phyloP scores from a whole-genome alignment of 139 green algal genomes.

The Haematococcus lacustris region DNA sequence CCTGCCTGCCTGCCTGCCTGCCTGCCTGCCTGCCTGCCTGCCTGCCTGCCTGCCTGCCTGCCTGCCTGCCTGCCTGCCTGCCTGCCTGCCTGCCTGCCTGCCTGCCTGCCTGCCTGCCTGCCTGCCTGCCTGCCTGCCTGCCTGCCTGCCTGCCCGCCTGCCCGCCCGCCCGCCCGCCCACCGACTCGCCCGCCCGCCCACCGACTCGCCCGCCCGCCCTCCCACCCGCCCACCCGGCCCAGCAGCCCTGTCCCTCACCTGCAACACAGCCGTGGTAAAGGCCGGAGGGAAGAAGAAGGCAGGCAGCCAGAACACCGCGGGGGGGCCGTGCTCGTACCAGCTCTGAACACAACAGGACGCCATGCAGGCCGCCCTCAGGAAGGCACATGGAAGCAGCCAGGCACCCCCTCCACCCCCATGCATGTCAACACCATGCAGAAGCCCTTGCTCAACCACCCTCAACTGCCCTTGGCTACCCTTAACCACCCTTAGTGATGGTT shows the following conservation, averaged over 20 bases:
- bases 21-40: no score
- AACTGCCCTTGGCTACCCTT: background rate
- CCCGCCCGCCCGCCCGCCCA: no score
- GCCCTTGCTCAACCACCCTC: background rate
- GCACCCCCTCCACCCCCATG: background rate
- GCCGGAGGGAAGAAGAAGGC: conserved; percentile 74
- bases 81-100: background rate
- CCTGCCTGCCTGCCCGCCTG: no score
- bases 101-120: background rate
- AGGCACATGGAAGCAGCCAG: background rate
- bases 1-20: background rate
- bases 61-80: background rate
- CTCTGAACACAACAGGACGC: conserved; percentile 5
- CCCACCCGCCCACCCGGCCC: background rate
- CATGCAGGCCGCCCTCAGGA: background rate
- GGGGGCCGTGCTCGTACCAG: conserved; percentile 41
- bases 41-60: background rate
- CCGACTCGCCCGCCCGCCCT: background rate
- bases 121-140: no score
- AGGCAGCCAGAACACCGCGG: conserved; percentile 59
- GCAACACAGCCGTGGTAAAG: conserved; percentile 52
- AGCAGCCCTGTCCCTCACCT: conserved; percentile 41
- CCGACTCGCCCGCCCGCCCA: background rate
- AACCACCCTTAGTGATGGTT: background rate
- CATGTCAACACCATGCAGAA: background rate